Base-by-base conservation (phyloP, 164 flowering plant species). In the Tetrastigma voinierianum region DNA sequence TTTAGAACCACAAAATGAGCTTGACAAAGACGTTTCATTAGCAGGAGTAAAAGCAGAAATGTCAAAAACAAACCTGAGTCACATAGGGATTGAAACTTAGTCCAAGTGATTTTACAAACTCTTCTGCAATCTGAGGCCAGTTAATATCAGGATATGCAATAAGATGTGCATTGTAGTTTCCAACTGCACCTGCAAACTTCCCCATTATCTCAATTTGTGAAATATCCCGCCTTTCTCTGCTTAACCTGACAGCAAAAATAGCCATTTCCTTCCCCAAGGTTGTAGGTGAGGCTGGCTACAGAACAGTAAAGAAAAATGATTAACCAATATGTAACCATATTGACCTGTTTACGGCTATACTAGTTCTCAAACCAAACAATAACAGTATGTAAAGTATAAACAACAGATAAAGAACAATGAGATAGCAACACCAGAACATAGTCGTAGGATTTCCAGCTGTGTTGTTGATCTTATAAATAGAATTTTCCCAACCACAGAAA, bases 141-240 rank as follows among this genome's bases (percentile, higher is more conserved):
- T 87, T 71, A 59, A 89, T 59, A 61, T 81, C 74, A 64, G 96
- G 97, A 85, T 92, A 95, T 66, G 98, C 96, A 73, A 74, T 84
- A 61, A 92, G 70, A 83, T 95, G 99, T 10, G 99, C 97, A 81
- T 90, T 92, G 72, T 92, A 92, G 49, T 92, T 95, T 57, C 99
- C 98, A 71, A 90, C 94, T 13, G 98, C 99, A 75, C 98, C 99
- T 56, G 96, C 94, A 80, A 95, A 90, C 79, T 95, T 95, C 61
- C 99, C 97, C 81, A 86, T 65, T 11, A 90, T 68, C 69, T 78
- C 75, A 69, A 86, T 82, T 69, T 81, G 71, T 68, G 90, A 86
- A 64, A 89, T 69, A 10, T 72, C 70, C 57, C 54, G 63, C 73
- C 89, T 85, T 78, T 84, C 86, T 67, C 77, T 71, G 75, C 87